These are phyloP conservation scores for Rhododendron vialii DNA, from an alignment of 148 eudicot genomes.

Conservation along the genomic window DNA sequence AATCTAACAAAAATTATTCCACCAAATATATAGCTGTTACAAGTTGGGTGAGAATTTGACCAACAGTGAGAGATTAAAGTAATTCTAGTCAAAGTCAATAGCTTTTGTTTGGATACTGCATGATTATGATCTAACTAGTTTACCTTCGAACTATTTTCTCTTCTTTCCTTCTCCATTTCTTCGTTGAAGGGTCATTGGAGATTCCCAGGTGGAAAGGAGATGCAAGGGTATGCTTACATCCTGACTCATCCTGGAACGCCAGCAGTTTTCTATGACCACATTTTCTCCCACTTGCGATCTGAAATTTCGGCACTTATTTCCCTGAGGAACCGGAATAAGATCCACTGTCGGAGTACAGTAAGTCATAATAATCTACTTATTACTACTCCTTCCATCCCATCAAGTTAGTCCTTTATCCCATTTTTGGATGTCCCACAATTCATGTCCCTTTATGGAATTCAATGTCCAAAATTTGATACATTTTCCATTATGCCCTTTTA, in stretches of 20 bases:
- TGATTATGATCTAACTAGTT: not conserved
- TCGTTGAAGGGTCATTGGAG: conserved; percentile 93
- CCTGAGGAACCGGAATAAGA: conserved; percentile 73
- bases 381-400: not conserved
- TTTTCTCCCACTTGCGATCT: conserved; percentile 47
- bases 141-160: not conserved
- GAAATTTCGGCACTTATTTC: conserved; percentile 65
- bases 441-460: not conserved
- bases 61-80: not conserved
- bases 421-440: not conserved
- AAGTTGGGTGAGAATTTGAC: not conserved
- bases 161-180: not conserved
- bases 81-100: not conserved
- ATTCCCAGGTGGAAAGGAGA: conserved; percentile 98
- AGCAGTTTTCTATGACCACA: conserved; percentile 87
- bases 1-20: not conserved
- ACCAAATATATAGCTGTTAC: not conserved
- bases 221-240: conserved; percentile 98
- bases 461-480: not conserved
- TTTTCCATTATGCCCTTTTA: not conserved
- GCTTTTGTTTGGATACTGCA: not conserved
- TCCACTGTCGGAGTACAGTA: conserved; percentile 82
- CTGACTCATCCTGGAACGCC: conserved; percentile 99
- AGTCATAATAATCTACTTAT: conserved; percentile 25
- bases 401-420: not conserved